Conservation (phyloP, 805 yeast genomes). For the Starmera dryadoides region DNA sequence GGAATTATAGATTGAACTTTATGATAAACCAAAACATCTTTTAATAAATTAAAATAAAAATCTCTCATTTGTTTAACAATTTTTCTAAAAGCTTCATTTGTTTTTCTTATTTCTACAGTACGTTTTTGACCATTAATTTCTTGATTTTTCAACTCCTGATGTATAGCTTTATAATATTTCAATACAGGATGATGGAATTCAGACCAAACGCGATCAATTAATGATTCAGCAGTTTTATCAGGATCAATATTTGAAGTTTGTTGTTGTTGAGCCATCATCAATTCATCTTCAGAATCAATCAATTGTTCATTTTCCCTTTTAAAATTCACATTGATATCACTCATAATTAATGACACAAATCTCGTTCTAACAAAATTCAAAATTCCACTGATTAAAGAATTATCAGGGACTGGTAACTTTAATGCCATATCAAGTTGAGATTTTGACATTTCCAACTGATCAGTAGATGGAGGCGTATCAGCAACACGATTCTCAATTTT, state of each 20-base stretch:
- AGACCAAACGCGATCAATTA: constrained; percentile 50
- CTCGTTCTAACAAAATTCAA: constrained; percentile 41
- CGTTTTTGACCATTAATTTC: constrained; percentile 12
- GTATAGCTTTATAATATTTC: constrained; percentile 32
- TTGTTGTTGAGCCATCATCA: constrained; percentile 11
- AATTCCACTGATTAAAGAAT: constrained; percentile 29
- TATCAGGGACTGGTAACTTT: constrained; percentile 6
- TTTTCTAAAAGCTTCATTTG: constrained; percentile 45
- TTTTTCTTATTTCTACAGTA: constrained; percentile 48
- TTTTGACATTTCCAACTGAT: constrained; percentile 8
- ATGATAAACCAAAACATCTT: constrained; percentile 30
- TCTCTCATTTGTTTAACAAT: constrained; percentile 37
- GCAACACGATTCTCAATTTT: no score
- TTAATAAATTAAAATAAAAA: constrained; percentile 40
- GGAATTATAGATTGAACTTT: constrained; percentile 24
- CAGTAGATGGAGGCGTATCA: no score
- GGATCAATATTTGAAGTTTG: neutral
- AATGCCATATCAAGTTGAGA: constrained; percentile 6
- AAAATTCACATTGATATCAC: constrained; percentile 21
- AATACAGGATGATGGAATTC: constrained; percentile 60
- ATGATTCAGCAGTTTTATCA: constrained; percentile 14
- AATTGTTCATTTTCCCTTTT: neutral
- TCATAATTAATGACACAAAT: constrained; percentile 34
- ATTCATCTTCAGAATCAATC: neutral
- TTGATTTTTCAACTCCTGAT: constrained; percentile 8